These are phyloP conservation scores for Suhomyces maxii DNA, from an alignment of 1,139 yeast genomes.

Conservation along the genomic window DNA sequence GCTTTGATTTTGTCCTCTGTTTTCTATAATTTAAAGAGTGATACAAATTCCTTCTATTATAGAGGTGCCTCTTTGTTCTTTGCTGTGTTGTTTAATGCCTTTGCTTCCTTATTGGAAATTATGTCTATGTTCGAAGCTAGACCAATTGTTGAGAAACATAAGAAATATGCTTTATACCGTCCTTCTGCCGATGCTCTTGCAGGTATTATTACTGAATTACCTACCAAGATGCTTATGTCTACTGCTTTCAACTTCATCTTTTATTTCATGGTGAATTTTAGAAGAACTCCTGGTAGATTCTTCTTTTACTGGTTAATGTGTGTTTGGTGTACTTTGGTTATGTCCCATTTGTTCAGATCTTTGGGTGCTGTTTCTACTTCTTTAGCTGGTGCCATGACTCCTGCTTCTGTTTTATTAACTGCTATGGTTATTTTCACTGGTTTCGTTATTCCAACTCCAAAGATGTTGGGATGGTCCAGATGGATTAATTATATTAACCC, in stretches of 20 bases:
- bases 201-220: slow-evolving; percentile 65
- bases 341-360: slow-evolving; percentile 73
- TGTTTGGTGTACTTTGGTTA: slow-evolving; percentile 54
- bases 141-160: slow-evolving; percentile 78
- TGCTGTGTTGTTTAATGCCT: slow-evolving; percentile 75
- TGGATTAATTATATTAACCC: slow-evolving; percentile 81
- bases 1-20: slow-evolving; percentile 73
- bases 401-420: slow-evolving; percentile 62
- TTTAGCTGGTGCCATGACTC: slow-evolving; percentile 69
- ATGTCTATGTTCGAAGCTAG: slow-evolving; percentile 70
- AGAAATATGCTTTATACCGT: slow-evolving; percentile 69
- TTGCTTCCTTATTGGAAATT: slow-evolving; percentile 72
- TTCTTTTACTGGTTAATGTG: slow-evolving; percentile 63
- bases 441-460: slow-evolving; percentile 65
- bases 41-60: slow-evolving; percentile 53
- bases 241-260: slow-evolving; percentile 59
- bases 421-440: slow-evolving; percentile 74
- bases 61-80: slow-evolving; percentile 77
- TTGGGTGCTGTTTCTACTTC: slow-evolving; percentile 65
- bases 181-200: slow-evolving; percentile 80
- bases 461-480: slow-evolving; percentile 75
- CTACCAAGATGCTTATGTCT: slow-evolving; percentile 57
- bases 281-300: slow-evolving; percentile 66
- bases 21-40: slow-evolving; percentile 57
- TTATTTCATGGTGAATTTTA: slow-evolving; percentile 68